Percentiles rank a stretch among this genome's conserved stretches.
These are phyloP conservation scores for Mollisiaceae sp. DNA, from an alignment of 2,329 filamentous ascomycete genomes.

Conservation along the genomic window DNA sequence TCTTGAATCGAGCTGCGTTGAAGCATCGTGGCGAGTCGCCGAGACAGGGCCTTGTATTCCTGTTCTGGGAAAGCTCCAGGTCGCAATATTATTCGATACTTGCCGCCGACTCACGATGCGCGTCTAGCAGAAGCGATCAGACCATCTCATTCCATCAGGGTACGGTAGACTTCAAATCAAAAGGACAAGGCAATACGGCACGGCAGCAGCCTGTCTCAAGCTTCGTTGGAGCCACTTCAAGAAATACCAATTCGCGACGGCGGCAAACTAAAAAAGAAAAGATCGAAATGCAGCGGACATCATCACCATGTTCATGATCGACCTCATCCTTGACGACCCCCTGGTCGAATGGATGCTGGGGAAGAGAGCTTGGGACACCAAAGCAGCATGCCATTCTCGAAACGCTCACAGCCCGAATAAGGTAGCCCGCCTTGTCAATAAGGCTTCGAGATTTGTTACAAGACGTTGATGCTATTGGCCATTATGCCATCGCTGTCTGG, in stretches of 20 bases:
- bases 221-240: slow-evolving; percentile 8
- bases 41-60: slow-evolving; percentile 12
- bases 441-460: slow-evolving; percentile 1
- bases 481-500: not conserved
- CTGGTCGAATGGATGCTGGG: slow-evolving; percentile 18
- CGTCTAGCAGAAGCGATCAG: slow-evolving; percentile 24
- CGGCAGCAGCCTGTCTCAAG: not conserved
- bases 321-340: slow-evolving; percentile 18
- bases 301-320: slow-evolving; percentile 22
- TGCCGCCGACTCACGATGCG: slow-evolving; percentile 23
- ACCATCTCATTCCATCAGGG: slow-evolving; percentile 15
- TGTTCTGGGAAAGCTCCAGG: slow-evolving; percentile 12
- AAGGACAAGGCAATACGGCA: slow-evolving; percentile 13
- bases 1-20: not conserved
- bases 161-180: slow-evolving; percentile 15
- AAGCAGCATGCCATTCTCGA: slow-evolving; percentile 21
- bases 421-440: not conserved
- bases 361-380: slow-evolving; percentile 10
- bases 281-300: slow-evolving; percentile 17
- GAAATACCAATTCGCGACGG: slow-evolving; percentile 10
- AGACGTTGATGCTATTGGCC: slow-evolving; percentile 8
- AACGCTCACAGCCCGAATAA: slow-evolving; percentile 16
- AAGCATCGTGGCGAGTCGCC: slow-evolving; percentile 1
- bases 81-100: slow-evolving; percentile 17
- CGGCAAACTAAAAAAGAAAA: slow-evolving; percentile 18